These are phyloP conservation scores for Lactuca sativa DNA, from an alignment of 129 eudicot genomes.

Conservation along the genomic window DNA sequence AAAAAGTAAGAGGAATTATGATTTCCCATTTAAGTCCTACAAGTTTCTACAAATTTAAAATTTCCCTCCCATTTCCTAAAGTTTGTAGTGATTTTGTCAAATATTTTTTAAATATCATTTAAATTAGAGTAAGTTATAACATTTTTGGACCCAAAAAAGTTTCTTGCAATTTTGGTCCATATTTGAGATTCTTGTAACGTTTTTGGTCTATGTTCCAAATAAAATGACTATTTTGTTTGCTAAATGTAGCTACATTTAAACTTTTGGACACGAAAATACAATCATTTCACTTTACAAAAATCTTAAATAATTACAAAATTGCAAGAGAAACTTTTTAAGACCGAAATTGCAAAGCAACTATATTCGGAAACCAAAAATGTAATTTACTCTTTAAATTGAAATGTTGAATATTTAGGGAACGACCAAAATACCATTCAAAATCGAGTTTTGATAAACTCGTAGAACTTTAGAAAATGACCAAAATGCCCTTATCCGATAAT, in stretches of 20 bases:
- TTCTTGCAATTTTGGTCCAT: not conserved
- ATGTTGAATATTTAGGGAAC: not conserved
- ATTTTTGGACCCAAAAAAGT: not conserved
- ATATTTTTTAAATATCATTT: too few species aligned
- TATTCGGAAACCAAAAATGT: not conserved
- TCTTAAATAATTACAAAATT: not conserved
- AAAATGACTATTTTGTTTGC: not conserved
- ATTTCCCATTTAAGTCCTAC: not conserved
- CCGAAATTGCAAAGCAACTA: not conserved
- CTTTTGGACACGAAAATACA: too few species aligned
- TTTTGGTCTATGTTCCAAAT: too few species aligned
- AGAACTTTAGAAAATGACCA: conserved; percentile 3
- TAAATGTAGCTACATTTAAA: not conserved
- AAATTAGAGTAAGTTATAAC: too few species aligned
- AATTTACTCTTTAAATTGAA: not conserved
- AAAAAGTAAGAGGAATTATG: not conserved
- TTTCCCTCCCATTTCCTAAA: not conserved
- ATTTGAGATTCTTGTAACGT: not conserved
- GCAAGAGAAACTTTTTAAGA: too few species aligned
- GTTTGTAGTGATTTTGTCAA: not conserved
- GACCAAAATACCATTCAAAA: conserved; percentile 9
- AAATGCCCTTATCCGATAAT: not conserved
- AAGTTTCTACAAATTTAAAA: not conserved
- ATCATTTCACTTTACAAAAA: not conserved
- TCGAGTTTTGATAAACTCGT: too few species aligned